Percentiles rank a stretch among this genome's conserved stretches.
phyloP scores from a whole-genome alignment of 805 yeast species.

The Barnettozyma salicaria region DNA sequence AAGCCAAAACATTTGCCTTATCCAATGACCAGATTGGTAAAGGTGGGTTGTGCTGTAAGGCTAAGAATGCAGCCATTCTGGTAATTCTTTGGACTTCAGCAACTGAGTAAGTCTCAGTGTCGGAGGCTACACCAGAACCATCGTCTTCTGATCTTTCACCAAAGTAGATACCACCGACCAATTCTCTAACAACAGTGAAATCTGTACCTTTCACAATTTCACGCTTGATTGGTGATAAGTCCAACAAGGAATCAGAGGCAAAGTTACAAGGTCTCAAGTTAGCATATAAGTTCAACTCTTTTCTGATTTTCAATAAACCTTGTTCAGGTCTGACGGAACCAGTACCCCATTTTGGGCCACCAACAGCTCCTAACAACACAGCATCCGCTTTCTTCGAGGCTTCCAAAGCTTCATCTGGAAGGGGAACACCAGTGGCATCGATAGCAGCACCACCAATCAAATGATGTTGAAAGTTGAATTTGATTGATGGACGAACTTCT shows the following conservation, averaged over 20 bases:
- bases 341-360: conserved; percentile 99
- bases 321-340: conserved; percentile 96
- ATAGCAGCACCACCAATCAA: conserved; percentile 98
- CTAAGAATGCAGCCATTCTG: conserved; percentile 96
- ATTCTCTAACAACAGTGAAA: conserved; percentile 89
- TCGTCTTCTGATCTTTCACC: conserved; percentile 94
- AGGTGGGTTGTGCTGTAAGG: conserved; percentile 90
- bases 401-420: conserved; percentile 76
- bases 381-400: conserved; percentile 89
- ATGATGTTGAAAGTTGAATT: conserved; percentile 75
- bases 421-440: conserved; percentile 91
- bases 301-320: conserved; percentile 89
- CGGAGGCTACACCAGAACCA: conserved; percentile 82
- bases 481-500: conserved; percentile 44
- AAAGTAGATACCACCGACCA: conserved; percentile 97
- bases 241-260: conserved; percentile 75
- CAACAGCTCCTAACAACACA: conserved; percentile 95
- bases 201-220: conserved; percentile 87
- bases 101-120: conserved; percentile 87
- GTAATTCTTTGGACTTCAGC: conserved; percentile 93
- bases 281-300: conserved; percentile 90
- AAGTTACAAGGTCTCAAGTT: conserved; percentile 96
- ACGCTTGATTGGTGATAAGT: conserved; percentile 81
- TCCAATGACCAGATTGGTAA: conserved; percentile 93
- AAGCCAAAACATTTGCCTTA: conserved; percentile 95